Evolutionary conservation across 768 basidiomycete species (phyloP).

Genomic region (Suillus occidentalis): DNA sequence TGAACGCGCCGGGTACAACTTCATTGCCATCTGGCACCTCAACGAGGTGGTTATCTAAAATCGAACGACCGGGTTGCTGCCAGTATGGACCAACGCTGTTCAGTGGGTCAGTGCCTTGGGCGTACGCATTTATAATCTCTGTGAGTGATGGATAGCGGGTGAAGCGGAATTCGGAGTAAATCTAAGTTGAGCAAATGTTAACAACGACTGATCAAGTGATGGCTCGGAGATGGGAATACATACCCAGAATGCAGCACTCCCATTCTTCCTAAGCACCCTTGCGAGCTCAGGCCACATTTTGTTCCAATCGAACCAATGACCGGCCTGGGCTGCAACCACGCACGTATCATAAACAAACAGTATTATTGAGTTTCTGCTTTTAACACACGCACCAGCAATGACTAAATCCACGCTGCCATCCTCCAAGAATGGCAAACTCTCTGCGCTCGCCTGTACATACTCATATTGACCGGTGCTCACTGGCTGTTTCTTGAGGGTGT

Average conservation of each 20-base stretch:
- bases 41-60: slow-evolving; percentile 67
- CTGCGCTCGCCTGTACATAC: slow-evolving; percentile 46
- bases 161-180: slow-evolving; percentile 70
- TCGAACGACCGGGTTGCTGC: slow-evolving; percentile 73
- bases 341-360: neutral
- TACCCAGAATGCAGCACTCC: slow-evolving; percentile 77
- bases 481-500: slow-evolving; percentile 21
- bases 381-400: slow-evolving; percentile 51
- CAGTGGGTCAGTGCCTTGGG: slow-evolving; percentile 51
- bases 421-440: slow-evolving; percentile 51
- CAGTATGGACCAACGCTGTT: slow-evolving; percentile 68
- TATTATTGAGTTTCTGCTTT: neutral
- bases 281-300: slow-evolving; percentile 69
- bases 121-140: slow-evolving; percentile 60
- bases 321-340: slow-evolving; percentile 60
- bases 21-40: slow-evolving; percentile 60
- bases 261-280: slow-evolving; percentile 58
- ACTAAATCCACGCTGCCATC: slow-evolving; percentile 63
- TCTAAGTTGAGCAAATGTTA: slow-evolving; percentile 27
- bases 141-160: slow-evolving; percentile 55
- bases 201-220: neutral
- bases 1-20: slow-evolving; percentile 36
- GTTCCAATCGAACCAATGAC: slow-evolving; percentile 80
- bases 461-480: slow-evolving; percentile 24
- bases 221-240: slow-evolving; percentile 15